A percentile compares a stretch with the other conserved stretches of the same genome.
Conservation (phyloP, 768 basidiomycete species). For the Arthromyces matolae region DNA sequence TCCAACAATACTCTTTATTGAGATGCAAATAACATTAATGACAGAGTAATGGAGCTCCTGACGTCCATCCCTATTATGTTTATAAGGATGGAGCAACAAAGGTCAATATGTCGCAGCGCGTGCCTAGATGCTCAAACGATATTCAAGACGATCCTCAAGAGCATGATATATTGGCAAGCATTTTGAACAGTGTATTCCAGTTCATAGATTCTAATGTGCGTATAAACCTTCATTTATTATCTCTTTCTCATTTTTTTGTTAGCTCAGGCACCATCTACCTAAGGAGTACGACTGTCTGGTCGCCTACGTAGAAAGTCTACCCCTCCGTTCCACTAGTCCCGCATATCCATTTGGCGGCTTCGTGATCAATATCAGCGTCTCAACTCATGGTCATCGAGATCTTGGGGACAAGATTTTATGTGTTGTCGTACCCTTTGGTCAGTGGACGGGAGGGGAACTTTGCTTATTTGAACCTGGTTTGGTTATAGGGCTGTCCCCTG, state of each 20-base stretch:
- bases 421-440: constrained; percentile 16
- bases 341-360: constrained; percentile 24
- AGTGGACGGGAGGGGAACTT: constrained; percentile 18
- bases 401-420: constrained; percentile 20
- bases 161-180: not conserved
- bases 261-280: constrained; percentile 21
- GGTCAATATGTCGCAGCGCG: not conserved
- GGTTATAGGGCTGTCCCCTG: constrained; percentile 8
- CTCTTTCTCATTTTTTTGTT: not conserved
- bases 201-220: not conserved
- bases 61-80: not conserved
- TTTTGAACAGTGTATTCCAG: not conserved
- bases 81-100: not conserved
- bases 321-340: constrained; percentile 14
- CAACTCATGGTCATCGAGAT: constrained; percentile 20
- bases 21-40: too few relatives aligned
- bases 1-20: not conserved
- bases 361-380: constrained; percentile 22
- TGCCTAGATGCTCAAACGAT: not conserved
- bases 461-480: constrained; percentile 18
- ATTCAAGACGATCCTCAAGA: not conserved
- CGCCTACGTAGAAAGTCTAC: constrained; percentile 17
- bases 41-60: not conserved
- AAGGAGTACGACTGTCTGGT: constrained; percentile 17
- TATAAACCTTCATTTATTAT: not conserved